These are phyloP conservation scores for Myochromella boudieri DNA, from an alignment of 768 basidiomycete genomes.

Conservation along the genomic window DNA sequence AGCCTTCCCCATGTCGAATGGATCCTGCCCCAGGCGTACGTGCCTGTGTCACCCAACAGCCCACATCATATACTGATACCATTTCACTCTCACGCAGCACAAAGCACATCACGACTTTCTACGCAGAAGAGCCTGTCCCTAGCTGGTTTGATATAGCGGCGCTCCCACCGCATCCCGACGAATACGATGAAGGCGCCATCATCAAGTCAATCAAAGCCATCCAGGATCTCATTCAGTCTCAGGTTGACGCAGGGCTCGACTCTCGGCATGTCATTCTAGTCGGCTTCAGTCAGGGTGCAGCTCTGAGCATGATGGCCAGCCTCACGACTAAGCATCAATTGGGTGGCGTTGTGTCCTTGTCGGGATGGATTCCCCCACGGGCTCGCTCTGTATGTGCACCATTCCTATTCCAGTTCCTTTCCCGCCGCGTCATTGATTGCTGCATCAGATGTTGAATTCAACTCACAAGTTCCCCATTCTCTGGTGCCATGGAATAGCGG, in stretches of 20 bases:
- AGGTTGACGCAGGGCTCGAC: constrained; percentile 26
- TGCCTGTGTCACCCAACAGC: too few relatives aligned
- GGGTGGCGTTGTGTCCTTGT: constrained; percentile 34
- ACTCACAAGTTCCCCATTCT: constrained; percentile 31
- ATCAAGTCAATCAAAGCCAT: constrained; percentile 25
- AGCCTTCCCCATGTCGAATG: constrained; percentile 32
- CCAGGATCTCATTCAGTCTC: constrained; percentile 30
- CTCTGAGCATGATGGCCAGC: constrained; percentile 29
- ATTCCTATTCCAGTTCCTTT: not conserved
- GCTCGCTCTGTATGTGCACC: constrained; percentile 23
- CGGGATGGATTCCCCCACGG: constrained; percentile 37
- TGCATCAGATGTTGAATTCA: constrained; percentile 5
- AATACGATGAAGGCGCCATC: constrained; percentile 29
- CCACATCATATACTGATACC: too few relatives aligned
- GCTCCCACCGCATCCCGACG: constrained; percentile 29
- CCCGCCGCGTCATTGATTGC: not conserved
- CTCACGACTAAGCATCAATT: constrained; percentile 32
- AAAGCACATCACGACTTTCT: constrained; percentile 23
- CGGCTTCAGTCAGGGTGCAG: constrained; percentile 40
- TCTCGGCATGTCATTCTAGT: constrained; percentile 29
- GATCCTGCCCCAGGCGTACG: constrained; percentile 37
- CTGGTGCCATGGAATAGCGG: constrained; percentile 36
- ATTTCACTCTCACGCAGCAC: too few relatives aligned
- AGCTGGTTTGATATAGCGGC: constrained; percentile 38
- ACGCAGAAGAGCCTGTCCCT: constrained; percentile 24